A percentile compares a stretch with the other conserved stretches of the same genome.
phyloP scores from a whole-genome alignment of 768 basidiomycete genomes.

The Trametes sanguinea region DNA sequence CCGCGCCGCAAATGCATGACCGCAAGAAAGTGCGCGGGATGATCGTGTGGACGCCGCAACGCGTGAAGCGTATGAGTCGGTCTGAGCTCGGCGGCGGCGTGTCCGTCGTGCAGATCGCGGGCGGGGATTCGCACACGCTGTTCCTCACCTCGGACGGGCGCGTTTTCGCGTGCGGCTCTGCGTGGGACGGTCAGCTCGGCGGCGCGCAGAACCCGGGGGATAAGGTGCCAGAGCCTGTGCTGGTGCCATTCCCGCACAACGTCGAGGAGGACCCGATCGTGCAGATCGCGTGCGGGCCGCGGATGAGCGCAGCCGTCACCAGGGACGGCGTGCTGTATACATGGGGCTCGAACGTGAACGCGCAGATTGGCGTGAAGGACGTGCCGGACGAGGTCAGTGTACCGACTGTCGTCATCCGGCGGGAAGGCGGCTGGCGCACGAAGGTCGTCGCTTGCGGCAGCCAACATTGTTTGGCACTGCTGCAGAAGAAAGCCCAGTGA shows the following conservation, averaged over 20 bases:
- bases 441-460: constrained; percentile 68
- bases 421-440: constrained; percentile 66
- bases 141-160: constrained; percentile 82
- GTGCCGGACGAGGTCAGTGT: constrained; percentile 59
- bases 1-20: not conserved
- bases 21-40: not conserved
- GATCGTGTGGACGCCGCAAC: constrained; percentile 55
- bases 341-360: constrained; percentile 74
- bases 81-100: constrained; percentile 50
- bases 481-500: constrained; percentile 42
- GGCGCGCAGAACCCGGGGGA: constrained; percentile 48
- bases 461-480: constrained; percentile 70
- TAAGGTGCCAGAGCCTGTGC: constrained; percentile 62
- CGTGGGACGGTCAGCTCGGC: constrained; percentile 81
- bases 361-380: constrained; percentile 60
- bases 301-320: constrained; percentile 69
- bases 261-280: constrained; percentile 54
- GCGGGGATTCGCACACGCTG: constrained; percentile 86
- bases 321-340: constrained; percentile 62
- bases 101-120: constrained; percentile 66
- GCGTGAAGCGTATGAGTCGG: constrained; percentile 58
- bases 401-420: constrained; percentile 64
- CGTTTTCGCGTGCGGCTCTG: constrained; percentile 82
- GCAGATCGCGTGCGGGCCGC: constrained; percentile 60
- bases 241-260: constrained; percentile 58